These are phyloP conservation scores for Cyclostephanos invisitatus DNA, from an alignment of 108 stramenopile species.

Conservation along the genomic window DNA sequence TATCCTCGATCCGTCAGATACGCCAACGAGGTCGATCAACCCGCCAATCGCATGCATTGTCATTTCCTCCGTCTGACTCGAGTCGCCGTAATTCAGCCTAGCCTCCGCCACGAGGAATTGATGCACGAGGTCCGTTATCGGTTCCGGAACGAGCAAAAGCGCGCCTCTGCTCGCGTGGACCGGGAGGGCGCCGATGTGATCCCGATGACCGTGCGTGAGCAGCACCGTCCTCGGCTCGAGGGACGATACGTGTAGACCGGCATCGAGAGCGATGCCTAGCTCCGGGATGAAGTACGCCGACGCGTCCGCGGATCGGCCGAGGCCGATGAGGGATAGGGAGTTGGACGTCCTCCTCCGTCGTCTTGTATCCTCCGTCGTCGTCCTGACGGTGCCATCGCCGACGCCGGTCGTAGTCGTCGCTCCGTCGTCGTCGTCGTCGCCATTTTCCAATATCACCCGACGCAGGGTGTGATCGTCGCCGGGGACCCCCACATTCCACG, in stretches of 20 bases:
- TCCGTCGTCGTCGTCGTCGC: slow-evolving; percentile 3
- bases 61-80: slow-evolving; percentile 52
- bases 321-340: slow-evolving; percentile 40
- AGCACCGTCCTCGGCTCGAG: slow-evolving; percentile 51
- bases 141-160: slow-evolving; percentile 33
- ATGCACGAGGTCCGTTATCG: slow-evolving; percentile 39
- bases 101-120: slow-evolving; percentile 57
- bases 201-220: slow-evolving; percentile 65
- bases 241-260: slow-evolving; percentile 55
- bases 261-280: slow-evolving; percentile 58
- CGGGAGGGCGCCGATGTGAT: slow-evolving; percentile 63
- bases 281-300: slow-evolving; percentile 63
- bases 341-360: slow-evolving; percentile 12
- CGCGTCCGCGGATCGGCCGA: slow-evolving; percentile 55
- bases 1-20: slow-evolving; percentile 48
- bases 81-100: slow-evolving; percentile 58
- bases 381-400: background rate
- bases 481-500: slow-evolving; percentile 58
- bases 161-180: slow-evolving; percentile 40
- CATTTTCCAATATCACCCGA: slow-evolving; percentile 41
- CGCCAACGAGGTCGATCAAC: slow-evolving; percentile 43
- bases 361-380: slow-evolving; percentile 3
- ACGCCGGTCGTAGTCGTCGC: no score
- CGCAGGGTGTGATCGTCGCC: slow-evolving; percentile 65
- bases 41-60: slow-evolving; percentile 49